Conservation (phyloP, 2,329 filamentous ascomycete species). For the Aspergillaceae sp. region DNA sequence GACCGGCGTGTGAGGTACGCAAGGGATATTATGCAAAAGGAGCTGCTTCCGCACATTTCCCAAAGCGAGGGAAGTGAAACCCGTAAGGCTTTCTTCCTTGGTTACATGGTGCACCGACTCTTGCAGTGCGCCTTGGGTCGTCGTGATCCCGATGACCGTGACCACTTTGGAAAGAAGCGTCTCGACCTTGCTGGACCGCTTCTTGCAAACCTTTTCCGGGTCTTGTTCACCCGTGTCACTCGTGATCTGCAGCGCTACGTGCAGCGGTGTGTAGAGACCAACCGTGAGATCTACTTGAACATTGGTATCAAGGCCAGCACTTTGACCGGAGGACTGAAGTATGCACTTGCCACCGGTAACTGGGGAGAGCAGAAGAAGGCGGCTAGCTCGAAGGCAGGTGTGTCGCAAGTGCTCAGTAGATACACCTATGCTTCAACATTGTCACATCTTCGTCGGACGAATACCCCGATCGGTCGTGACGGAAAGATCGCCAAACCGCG, state of each 20-base stretch:
- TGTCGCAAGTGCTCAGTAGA: slow-evolving; percentile 94
- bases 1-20: slow-evolving; percentile 89
- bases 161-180: slow-evolving; percentile 98
- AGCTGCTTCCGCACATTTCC: slow-evolving; percentile 91
- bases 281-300: slow-evolving; percentile 80
- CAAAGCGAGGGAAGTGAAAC: slow-evolving; percentile 92
- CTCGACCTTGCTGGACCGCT: slow-evolving; percentile 90
- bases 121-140: slow-evolving; percentile 88
- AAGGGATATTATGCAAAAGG: slow-evolving; percentile 91
- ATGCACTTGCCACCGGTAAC: slow-evolving; percentile 93
- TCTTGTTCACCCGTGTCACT: slow-evolving; percentile 82
- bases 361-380: slow-evolving; percentile 99
- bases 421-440: slow-evolving; percentile 96
- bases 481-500: slow-evolving; percentile 97
- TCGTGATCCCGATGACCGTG: slow-evolving; percentile 89
- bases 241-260: slow-evolving; percentile 86
- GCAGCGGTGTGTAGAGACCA: slow-evolving; percentile 82
- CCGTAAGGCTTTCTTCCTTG: slow-evolving; percentile 92
- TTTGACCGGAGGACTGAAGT: slow-evolving; percentile 88
- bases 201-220: slow-evolving; percentile 91
- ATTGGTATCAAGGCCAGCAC: slow-evolving; percentile 86
- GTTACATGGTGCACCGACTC: slow-evolving; percentile 97
- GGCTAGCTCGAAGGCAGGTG: slow-evolving; percentile 85
- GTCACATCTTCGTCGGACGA: slow-evolving; percentile 93
- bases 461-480: slow-evolving; percentile 94